Evolutionary conservation across 148 eudicot species (phyloP).

Genomic region (Vaccinium vitisidaea): DNA sequence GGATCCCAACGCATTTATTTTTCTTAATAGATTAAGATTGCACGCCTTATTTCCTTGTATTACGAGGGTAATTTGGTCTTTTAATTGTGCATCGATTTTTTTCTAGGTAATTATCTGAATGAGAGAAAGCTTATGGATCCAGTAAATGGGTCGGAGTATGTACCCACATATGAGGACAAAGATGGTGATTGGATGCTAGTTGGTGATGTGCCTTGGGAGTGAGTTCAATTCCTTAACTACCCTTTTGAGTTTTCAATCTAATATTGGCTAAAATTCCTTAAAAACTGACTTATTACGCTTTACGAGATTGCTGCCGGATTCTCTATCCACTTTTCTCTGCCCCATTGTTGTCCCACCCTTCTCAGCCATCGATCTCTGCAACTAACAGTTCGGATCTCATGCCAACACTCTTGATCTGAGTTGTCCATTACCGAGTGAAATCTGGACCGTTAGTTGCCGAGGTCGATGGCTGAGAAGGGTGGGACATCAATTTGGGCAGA

Average conservation of each 20-base stretch:
- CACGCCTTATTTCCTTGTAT: neutral
- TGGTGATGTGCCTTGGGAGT: slow-evolving; percentile 32
- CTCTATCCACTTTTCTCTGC: too few species aligned
- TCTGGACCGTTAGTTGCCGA: too few species aligned
- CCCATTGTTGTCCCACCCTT: too few species aligned
- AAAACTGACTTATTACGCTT: too few species aligned
- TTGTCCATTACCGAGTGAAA: too few species aligned
- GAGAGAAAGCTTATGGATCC: slow-evolving; percentile 22
- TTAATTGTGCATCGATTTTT: neutral
- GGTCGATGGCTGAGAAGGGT: too few species aligned
- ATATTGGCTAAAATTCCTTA: neutral
- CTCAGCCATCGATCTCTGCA: too few species aligned
- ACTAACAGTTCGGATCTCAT: too few species aligned
- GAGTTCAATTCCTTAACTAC: neutral
- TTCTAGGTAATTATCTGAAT: slow-evolving; percentile 17
- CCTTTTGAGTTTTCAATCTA: neutral
- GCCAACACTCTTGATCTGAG: too few species aligned
- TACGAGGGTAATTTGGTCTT: slow-evolving; percentile 13
- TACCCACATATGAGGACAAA: slow-evolving; percentile 28
- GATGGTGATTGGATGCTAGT: slow-evolving; percentile 35
- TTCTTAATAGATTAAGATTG: too few species aligned
- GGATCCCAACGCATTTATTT: neutral
- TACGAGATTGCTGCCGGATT: too few species aligned
- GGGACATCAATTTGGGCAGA: too few species aligned
- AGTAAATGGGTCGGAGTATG: slow-evolving; percentile 18